These are phyloP conservation scores for Melastoma candidum DNA, from an alignment of 441 rosid genomes.

Conservation along the genomic window DNA sequence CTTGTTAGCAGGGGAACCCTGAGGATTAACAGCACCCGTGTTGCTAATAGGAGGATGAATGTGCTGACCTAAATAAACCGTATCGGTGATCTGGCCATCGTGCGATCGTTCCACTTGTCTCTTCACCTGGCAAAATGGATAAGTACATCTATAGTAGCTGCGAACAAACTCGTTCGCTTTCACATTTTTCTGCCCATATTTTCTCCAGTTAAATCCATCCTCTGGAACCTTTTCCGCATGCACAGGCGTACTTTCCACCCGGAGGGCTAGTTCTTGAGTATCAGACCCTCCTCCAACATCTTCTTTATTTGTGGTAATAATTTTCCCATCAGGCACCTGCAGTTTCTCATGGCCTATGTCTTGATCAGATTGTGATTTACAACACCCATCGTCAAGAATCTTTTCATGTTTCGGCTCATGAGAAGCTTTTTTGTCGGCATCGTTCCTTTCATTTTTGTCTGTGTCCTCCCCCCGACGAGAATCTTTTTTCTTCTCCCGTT, in stretches of 20 bases:
- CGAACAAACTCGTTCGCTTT: slow-evolving; percentile 79
- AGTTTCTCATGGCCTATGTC: slow-evolving; percentile 23
- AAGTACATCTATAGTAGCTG: slow-evolving; percentile 84
- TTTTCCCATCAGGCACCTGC: slow-evolving; percentile 18
- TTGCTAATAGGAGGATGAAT: slow-evolving; percentile 45
- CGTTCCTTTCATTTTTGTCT: slow-evolving; percentile 11
- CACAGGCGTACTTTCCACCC: slow-evolving; percentile 20
- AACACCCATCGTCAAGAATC: slow-evolving; percentile 19
- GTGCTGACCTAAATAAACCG: slow-evolving; percentile 60
- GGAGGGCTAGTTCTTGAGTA: slow-evolving; percentile 22
- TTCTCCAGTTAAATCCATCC: slow-evolving; percentile 87
- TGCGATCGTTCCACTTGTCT: slow-evolving; percentile 72
- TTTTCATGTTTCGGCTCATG: slow-evolving; percentile 12
- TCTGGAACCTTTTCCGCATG: slow-evolving; percentile 54
- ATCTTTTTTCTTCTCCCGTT: slow-evolving; percentile 20
- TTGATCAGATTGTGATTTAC: slow-evolving; percentile 22
- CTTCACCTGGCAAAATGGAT: slow-evolving; percentile 68
- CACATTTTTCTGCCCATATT: slow-evolving; percentile 89
- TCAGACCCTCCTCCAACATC: slow-evolving; percentile 22
- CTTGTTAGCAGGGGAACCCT: slow-evolving; percentile 39
- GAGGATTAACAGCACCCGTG: slow-evolving; percentile 33
- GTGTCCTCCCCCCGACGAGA: slow-evolving; percentile 22
- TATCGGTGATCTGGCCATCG: slow-evolving; percentile 54
- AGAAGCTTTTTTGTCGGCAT: too few relatives aligned
- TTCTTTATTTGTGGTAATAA: slow-evolving; percentile 8